Conservation (phyloP, 202 grass and related monocot species). For the Panicum hallii region DNA sequence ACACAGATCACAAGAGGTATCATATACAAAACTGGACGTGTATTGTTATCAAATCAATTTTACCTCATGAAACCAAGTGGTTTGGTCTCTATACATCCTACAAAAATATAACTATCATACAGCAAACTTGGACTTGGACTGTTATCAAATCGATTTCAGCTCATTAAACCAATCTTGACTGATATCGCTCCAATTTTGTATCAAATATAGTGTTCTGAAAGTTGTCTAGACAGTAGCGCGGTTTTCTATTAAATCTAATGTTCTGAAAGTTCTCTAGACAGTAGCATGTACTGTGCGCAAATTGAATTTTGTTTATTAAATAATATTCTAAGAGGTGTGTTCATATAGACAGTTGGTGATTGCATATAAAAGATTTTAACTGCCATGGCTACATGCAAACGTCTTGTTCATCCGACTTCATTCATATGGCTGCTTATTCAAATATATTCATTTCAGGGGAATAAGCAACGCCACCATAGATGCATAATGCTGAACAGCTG, state of each 20-base stretch:
- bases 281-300: neutral
- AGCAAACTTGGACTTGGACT: neutral
- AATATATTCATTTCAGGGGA: neutral
- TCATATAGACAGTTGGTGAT: neutral
- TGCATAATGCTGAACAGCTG: slow-evolving; percentile 18
- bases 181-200: neutral
- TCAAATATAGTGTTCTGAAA: neutral
- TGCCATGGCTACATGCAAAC: neutral
- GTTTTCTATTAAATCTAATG: neutral
- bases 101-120: neutral
- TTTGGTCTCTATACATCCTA: no score
- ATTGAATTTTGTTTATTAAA: slow-evolving; percentile 21
- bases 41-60: slow-evolving; percentile 25
- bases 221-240: neutral
- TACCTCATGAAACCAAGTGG: slow-evolving; percentile 9
- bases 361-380: slow-evolving; percentile 15
- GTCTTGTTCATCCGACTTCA: neutral
- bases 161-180: neutral
- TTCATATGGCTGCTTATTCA: neutral
- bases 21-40: neutral
- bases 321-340: slow-evolving; percentile 12
- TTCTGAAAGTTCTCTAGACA: neutral
- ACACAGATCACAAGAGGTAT: slow-evolving; percentile 10
- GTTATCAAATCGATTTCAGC: slow-evolving; percentile 24
- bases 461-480: slow-evolving; percentile 8